Evolutionary conservation across 352 stramenopile species (phyloP).

Genomic region (Phytopythium helicoides): DNA sequence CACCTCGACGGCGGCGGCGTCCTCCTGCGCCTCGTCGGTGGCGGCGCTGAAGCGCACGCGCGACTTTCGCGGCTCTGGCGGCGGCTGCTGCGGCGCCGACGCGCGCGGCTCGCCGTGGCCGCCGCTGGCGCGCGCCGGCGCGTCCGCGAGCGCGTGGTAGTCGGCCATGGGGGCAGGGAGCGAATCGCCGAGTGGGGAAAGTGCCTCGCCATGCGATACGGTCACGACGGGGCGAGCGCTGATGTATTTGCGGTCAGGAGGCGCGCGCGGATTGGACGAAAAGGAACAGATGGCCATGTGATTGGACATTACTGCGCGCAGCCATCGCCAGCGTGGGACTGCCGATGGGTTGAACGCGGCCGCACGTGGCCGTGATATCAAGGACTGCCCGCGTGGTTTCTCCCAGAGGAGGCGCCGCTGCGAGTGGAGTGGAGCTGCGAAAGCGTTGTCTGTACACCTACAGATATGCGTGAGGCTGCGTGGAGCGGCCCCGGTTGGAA

Average conservation of each 20-base stretch:
- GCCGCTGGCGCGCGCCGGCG: conserved; percentile 1
- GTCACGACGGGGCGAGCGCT: neutral
- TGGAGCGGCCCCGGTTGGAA: no score
- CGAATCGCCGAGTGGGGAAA: neutral
- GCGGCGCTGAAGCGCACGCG: conserved; percentile 14
- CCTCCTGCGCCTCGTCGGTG: conserved; percentile 13
- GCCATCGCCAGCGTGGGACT: no score
- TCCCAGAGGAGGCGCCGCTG: no score
- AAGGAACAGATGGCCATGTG: neutral
- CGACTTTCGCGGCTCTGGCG: conserved; percentile 5
- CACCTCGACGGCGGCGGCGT: conserved; percentile 3
- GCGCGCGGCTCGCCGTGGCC: conserved; percentile 18
- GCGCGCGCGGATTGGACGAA: neutral
- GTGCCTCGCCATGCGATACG: neutral
- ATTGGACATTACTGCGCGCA: neutral
- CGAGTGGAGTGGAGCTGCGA: no score
- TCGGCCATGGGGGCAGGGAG: conserved; percentile 4
- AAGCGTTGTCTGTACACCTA: no score
- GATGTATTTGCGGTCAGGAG: conserved; percentile 1
- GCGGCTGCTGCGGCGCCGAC: conserved; percentile 15
- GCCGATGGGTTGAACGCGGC: no score
- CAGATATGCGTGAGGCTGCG: no score
- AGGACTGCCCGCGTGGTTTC: no score
- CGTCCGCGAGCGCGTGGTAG: conserved; percentile 31
- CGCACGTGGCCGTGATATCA: no score